phyloP scores from a whole-genome alignment of 2,329 filamentous ascomycete genomes.

The Metarhizium guizhouense region DNA sequence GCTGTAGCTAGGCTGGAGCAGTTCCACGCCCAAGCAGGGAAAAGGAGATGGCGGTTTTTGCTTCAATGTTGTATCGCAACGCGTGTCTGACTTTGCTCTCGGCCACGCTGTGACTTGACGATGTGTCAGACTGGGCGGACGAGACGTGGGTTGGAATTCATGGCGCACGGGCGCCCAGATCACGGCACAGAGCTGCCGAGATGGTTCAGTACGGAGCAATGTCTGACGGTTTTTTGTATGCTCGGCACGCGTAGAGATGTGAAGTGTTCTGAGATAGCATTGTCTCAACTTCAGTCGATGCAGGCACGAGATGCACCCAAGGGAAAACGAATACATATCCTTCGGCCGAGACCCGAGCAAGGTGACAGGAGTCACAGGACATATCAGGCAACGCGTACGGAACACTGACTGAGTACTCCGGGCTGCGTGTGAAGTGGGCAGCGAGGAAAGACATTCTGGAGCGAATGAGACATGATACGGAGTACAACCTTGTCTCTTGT shows the following conservation, averaged over 20 bases:
- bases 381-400: too few species aligned
- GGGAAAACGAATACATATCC: too few species aligned
- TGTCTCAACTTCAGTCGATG: not conserved
- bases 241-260: not conserved
- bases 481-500: too few species aligned
- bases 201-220: not conserved
- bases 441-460: too few species aligned
- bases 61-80: not conserved
- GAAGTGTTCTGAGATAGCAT: not conserved
- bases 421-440: too few species aligned
- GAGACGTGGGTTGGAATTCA: not conserved
- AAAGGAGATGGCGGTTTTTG: too few species aligned
- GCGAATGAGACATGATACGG: too few species aligned
- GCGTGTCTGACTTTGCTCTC: not conserved
- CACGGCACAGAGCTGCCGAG: not conserved
- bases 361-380: too few species aligned
- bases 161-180: not conserved
- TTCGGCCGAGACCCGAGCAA: not conserved
- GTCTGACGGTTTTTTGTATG: not conserved
- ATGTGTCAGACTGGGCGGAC: not conserved
- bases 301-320: not conserved
- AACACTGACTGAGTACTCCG: too few species aligned
- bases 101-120: not conserved
- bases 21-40: too few species aligned
- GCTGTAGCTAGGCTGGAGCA: too few species aligned